A percentile compares a stretch with the other conserved stretches of the same genome.
phyloP scores from a whole-genome alignment of 2,329 filamentous ascomycete genomes.

The Rugonectria rugulosa region DNA sequence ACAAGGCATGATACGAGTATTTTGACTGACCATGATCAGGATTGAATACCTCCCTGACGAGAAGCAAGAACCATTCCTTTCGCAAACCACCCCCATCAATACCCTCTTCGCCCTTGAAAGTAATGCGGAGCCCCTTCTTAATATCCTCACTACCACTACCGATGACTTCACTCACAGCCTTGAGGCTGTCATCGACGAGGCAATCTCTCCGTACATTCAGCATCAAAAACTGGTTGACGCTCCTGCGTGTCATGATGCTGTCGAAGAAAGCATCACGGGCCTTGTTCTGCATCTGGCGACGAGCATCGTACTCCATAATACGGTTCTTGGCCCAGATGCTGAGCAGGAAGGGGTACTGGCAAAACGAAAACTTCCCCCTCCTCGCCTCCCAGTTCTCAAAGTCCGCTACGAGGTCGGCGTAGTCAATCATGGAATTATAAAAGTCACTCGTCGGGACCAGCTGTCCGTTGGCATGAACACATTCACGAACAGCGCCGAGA shows the following conservation, averaged over 20 bases:
- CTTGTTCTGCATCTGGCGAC: constrained; percentile 87
- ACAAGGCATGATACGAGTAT: not conserved
- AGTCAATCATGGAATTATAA: constrained; percentile 87
- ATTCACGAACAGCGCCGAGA: constrained; percentile 32
- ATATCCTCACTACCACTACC: constrained; percentile 83
- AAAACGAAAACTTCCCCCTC: constrained; percentile 81
- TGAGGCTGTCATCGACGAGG: constrained; percentile 86
- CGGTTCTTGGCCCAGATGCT: constrained; percentile 93
- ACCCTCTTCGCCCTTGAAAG: constrained; percentile 88
- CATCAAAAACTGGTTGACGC: constrained; percentile 78
- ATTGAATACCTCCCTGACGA: constrained; percentile 90
- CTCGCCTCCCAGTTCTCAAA: constrained; percentile 88
- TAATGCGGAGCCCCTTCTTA: constrained; percentile 87
- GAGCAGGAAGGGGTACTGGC: constrained; percentile 89
- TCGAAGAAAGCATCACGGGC: constrained; percentile 91
- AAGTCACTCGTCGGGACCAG: constrained; percentile 83
- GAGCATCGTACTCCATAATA: constrained; percentile 87
- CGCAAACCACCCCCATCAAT: constrained; percentile 88
- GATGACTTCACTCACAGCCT: constrained; percentile 83
- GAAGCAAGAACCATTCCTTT: constrained; percentile 93
- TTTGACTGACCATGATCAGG: constrained; percentile 77
- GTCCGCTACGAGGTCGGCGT: constrained; percentile 83
- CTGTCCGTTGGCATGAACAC: constrained; percentile 59
- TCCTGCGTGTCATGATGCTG: constrained; percentile 79
- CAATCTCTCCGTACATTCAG: constrained; percentile 84